Evolutionary conservation across 129 eudicot genomes (phyloP).

Genomic region (Apium graveolens): DNA sequence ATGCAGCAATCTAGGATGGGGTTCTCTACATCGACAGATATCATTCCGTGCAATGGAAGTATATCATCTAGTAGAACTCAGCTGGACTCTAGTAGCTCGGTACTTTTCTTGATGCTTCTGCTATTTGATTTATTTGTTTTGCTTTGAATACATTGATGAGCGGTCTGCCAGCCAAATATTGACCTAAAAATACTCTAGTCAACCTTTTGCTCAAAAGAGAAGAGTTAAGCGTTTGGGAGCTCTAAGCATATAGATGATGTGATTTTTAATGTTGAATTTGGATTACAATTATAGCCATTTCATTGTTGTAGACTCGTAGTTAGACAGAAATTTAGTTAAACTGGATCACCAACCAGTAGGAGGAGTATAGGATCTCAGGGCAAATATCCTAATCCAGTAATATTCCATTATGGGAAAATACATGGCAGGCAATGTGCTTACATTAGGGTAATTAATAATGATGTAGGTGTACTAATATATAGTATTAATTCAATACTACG

Average conservation of each 20-base stretch:
- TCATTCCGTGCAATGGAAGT: conserved; percentile 20
- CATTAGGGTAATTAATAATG: not conserved
- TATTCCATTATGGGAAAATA: not conserved
- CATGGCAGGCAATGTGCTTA: not conserved
- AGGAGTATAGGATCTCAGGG: not conserved
- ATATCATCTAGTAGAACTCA: conserved; percentile 41
- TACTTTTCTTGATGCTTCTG: conserved; percentile 11
- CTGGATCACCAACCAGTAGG: not conserved
- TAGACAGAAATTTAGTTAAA: not conserved
- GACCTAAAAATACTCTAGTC: not conserved
- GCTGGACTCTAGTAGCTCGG: conserved; percentile 31
- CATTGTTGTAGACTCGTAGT: not conserved
- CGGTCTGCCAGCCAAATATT: not conserved
- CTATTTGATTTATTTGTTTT: not conserved
- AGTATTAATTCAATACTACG: not conserved
- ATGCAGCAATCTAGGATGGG: conserved; percentile 49
- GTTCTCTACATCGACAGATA: conserved; percentile 35
- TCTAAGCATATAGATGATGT: not conserved
- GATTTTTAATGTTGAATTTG: not conserved
- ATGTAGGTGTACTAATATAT: not conserved
- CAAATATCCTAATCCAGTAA: not conserved
- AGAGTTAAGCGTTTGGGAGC: not conserved
- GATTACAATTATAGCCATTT: not conserved
- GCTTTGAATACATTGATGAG: not conserved
- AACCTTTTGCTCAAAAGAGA: not conserved